These are phyloP conservation scores for Moelleriella libera DNA, from an alignment of 2,329 filamentous ascomycete genomes.

Conservation along the genomic window DNA sequence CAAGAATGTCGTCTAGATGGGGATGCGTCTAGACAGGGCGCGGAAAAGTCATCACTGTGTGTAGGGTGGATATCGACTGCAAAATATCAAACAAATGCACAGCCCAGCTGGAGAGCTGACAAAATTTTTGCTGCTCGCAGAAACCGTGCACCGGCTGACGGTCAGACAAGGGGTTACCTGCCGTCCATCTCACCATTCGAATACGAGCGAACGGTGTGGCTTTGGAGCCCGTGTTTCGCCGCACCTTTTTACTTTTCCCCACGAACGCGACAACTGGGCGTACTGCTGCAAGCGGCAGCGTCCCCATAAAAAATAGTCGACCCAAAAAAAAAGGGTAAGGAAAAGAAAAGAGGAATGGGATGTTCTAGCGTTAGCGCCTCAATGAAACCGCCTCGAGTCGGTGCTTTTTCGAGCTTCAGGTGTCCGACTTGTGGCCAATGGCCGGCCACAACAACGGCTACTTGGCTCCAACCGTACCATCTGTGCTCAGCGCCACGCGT, in stretches of 20 bases:
- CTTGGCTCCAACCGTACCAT: background rate
- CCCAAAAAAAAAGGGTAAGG: background rate
- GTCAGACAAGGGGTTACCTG: background rate
- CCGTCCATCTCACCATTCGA: too few species aligned
- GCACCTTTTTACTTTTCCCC: background rate
- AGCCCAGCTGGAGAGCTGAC: background rate
- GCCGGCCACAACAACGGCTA: too few species aligned
- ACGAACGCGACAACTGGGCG: background rate
- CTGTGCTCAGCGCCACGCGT: background rate
- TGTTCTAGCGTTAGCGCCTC: background rate
- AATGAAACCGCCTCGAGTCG: background rate
- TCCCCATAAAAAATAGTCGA: background rate
- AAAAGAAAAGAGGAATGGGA: too few species aligned
- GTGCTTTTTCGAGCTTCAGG: background rate
- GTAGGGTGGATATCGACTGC: too few species aligned
- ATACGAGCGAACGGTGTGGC: background rate
- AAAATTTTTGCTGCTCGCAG: background rate
- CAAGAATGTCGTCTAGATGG: conserved; percentile 27
- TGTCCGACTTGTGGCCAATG: background rate
- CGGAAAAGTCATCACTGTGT: background rate
- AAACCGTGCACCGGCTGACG: background rate
- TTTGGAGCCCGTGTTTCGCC: conserved; percentile 2
- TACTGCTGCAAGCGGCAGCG: too few species aligned
- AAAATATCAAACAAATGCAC: too few species aligned
- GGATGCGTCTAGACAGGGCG: background rate